These are phyloP conservation scores for Phytophthora europaea DNA, from an alignment of 352 stramenopile genomes.

Conservation along the genomic window DNA sequence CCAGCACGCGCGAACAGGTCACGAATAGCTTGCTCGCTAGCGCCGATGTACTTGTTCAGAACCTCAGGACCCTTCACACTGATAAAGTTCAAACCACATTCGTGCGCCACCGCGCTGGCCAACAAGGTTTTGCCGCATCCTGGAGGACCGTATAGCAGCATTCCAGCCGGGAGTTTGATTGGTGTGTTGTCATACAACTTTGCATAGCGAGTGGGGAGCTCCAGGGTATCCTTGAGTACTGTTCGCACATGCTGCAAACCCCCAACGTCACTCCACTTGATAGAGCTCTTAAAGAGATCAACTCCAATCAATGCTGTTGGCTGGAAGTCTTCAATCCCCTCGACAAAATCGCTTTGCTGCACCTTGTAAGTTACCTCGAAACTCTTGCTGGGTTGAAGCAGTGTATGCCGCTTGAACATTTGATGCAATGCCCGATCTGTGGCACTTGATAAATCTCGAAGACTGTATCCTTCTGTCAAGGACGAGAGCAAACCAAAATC, in stretches of 20 bases:
- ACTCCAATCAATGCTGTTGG: slow-evolving; percentile 84
- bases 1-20: slow-evolving; percentile 87
- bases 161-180: slow-evolving; percentile 85
- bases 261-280: slow-evolving; percentile 91
- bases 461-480: slow-evolving; percentile 82
- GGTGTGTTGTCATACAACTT: slow-evolving; percentile 87
- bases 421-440: slow-evolving; percentile 78
- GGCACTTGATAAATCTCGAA: slow-evolving; percentile 80
- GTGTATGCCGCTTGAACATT: slow-evolving; percentile 56
- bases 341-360: slow-evolving; percentile 75
- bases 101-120: slow-evolving; percentile 87
- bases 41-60: slow-evolving; percentile 93
- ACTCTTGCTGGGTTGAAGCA: slow-evolving; percentile 22
- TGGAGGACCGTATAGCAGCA: slow-evolving; percentile 92
- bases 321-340: slow-evolving; percentile 83
- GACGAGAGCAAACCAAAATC: slow-evolving; percentile 72
- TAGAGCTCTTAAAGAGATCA: slow-evolving; percentile 86
- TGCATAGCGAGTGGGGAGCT: slow-evolving; percentile 82
- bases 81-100: slow-evolving; percentile 92
- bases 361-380: slow-evolving; percentile 36
- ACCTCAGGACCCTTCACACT: slow-evolving; percentile 93
- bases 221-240: slow-evolving; percentile 91
- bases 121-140: slow-evolving; percentile 93
- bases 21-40: slow-evolving; percentile 90
- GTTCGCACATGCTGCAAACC: slow-evolving; percentile 82